Evolutionary conservation across 257 asterid genomes (phyloP), one percentile per base, ranked within the genome.

Genomic region (Nicotiana undulata): DNA sequence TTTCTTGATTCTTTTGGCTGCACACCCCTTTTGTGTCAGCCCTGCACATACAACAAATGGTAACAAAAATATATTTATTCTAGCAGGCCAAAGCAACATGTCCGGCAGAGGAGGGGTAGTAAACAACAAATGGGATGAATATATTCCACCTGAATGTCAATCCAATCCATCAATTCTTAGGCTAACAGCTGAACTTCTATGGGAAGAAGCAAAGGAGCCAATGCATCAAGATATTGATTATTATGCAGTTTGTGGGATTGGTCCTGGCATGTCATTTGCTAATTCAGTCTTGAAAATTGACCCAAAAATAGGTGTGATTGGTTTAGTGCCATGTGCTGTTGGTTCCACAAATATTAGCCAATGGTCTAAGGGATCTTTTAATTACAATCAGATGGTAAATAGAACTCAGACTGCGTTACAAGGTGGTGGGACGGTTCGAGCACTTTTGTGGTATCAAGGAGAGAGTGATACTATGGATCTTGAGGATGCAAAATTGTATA

Each of bases 51-150:
- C 76, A 67, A 34, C 56, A 70, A 72, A 72, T 22, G 60, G 6
- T 8, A 44, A 22, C 77, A 81, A 81, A 34, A 51, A n/a, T 15
- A 34, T 80, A 68, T 1, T 56, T 0, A 75, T 79, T 31, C 4
- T 79, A 56, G 82, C 82, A 24, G 82, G 82, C 56, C 82, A 79
- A 22, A 79, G 82, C 64, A 79, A 79, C 53, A 79, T 79, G 82
- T 66, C 82, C 12, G 82, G 82, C 5, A 53, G 82, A 15, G 82
- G 82, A 46, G 82, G 76, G 13, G 82, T 79, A 22, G 76, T 1
- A 9, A 20, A 52, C 20, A 79, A 26, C 22, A 79, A 2, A 12
- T 79, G 72, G 72, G 82, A 79, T 55, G 56, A 76, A 34, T 5
- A 18, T 3, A 68, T 79, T 13, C 82, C 82, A 68, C 22, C 63